phyloP scores from a whole-genome alignment of 352 stramenopile species.

The Phytophthora capsici region DNA sequence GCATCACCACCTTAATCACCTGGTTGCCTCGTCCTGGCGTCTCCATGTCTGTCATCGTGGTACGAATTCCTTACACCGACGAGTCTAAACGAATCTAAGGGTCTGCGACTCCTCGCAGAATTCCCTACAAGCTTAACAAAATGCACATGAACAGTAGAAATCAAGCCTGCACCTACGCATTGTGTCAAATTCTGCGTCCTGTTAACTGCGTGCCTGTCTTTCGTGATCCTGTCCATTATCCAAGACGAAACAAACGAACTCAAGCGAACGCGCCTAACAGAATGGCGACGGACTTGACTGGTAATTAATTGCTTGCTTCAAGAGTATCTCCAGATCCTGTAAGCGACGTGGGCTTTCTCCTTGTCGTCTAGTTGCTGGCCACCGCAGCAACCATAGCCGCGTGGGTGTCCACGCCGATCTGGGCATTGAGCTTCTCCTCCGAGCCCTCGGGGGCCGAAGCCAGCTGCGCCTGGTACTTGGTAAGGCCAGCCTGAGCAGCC shows the following conservation, averaged over 20 bases:
- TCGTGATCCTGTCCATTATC: no score
- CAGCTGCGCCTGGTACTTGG: conserved; percentile 91
- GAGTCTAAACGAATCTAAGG: conserved; percentile 15
- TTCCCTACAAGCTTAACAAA: not conserved
- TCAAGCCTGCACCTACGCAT: not conserved
- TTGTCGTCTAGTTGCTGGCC: conserved; percentile 57
- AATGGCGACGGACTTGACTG: conserved; percentile 25
- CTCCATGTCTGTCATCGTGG: conserved; percentile 65
- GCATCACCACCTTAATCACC: conserved; percentile 85
- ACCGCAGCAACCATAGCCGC: conserved; percentile 92
- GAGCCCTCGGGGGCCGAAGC: conserved; percentile 85
- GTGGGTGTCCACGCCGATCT: conserved; percentile 97
- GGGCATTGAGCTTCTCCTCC: conserved; percentile 92
- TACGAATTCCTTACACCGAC: no score
- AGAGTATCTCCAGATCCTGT: conserved; percentile 1
- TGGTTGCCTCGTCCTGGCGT: conserved; percentile 49
- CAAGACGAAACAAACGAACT: conserved; percentile 12
- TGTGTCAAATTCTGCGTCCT: conserved; percentile 21
- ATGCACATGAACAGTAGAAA: not conserved
- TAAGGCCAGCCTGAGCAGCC: conserved; percentile 89
- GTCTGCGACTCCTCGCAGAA: conserved; percentile 30
- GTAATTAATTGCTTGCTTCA: conserved; percentile 44
- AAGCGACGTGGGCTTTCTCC: not conserved
- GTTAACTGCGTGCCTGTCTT: not conserved
- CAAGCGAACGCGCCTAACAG: conserved; percentile 31